A percentile compares a stretch with the other conserved stretches of the same genome.
These are phyloP conservation scores for Euphorbia tirucalli DNA, from an alignment of 345 rosid genomes.

Conservation along the genomic window DNA sequence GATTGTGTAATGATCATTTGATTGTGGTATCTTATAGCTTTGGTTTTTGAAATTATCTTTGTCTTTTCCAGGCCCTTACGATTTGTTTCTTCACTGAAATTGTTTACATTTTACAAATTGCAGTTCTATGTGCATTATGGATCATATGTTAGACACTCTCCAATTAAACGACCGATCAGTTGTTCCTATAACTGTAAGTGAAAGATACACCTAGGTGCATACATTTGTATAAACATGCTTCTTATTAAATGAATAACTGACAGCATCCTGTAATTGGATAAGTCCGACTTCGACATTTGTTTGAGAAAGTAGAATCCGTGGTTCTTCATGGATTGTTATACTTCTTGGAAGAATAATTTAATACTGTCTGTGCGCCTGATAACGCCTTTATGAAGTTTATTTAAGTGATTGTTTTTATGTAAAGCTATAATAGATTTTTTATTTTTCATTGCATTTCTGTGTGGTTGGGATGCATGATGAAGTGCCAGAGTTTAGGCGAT, in stretches of 20 bases:
- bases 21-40: background rate
- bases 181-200: constrained; percentile 42
- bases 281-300: background rate
- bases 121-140: constrained; percentile 41
- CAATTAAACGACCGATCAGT: constrained; percentile 22
- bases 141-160: constrained; percentile 21
- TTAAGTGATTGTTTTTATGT: background rate
- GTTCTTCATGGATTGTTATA: background rate
- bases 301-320: background rate
- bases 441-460: background rate
- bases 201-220: background rate
- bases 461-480: background rate
- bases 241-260: background rate
- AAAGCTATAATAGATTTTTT: background rate
- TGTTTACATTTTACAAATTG: constrained; percentile 20
- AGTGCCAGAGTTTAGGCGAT: no score
- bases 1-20: background rate
- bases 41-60: background rate
- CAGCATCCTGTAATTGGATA: background rate
- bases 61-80: background rate
- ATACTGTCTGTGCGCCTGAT: background rate
- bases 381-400: background rate
- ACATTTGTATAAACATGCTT: background rate
- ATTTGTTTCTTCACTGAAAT: constrained; percentile 8
- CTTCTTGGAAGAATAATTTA: background rate